Evolutionary conservation across 2,329 filamentous ascomycete species (phyloP), one percentile per base, ranked within the genome.

Genomic region (Didymellaceae sp.): DNA sequence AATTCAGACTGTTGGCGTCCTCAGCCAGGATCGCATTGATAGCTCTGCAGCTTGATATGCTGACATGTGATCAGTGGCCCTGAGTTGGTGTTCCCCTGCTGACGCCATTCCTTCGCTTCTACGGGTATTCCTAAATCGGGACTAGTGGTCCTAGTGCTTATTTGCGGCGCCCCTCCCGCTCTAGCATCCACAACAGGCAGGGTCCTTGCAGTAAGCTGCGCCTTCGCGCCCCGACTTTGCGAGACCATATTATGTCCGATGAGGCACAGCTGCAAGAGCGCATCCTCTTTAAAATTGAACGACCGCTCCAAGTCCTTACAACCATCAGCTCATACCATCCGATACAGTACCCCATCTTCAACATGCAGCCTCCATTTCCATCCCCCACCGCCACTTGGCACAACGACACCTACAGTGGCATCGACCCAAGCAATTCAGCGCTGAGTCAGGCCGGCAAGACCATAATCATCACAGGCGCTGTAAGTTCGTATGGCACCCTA

Each of bases 381-480:
- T 54, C 52, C 1, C 52, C 45, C 0, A 46, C 47, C 10, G 26
- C 52, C 18, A 56, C 47, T 7, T 58, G 52, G 37, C 56, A 46
- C 33, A 55, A 57, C 20, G 48, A 54, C 21, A 42, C 57, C 1
- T 57, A 54, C 35, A 37, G 46, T 21, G 48, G 47, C 5, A 45
- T 61, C 21, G 41, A 56, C 13, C 52, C 54, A 6, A 45, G 17
- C 2, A 41, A 51, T 2, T 16, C 41, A 5, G 38, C 33, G 1
- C 44, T 56, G n/a, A 55, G 44, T 9, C 48, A 59, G 8, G 18
- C 39, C 16, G 54, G 57, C 9, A 62, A 62, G 32, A 62, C 49
- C 1, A 41, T 61, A 9, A 41, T 61, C 21, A 56, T 59, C 26
- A 59, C 56, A 6, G 58, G 56, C 22, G 51, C 51, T 30, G 21